Evolutionary conservation across 2,329 filamentous ascomycete species (phyloP).

Genomic region (Colletotrichum brevisporum): DNA sequence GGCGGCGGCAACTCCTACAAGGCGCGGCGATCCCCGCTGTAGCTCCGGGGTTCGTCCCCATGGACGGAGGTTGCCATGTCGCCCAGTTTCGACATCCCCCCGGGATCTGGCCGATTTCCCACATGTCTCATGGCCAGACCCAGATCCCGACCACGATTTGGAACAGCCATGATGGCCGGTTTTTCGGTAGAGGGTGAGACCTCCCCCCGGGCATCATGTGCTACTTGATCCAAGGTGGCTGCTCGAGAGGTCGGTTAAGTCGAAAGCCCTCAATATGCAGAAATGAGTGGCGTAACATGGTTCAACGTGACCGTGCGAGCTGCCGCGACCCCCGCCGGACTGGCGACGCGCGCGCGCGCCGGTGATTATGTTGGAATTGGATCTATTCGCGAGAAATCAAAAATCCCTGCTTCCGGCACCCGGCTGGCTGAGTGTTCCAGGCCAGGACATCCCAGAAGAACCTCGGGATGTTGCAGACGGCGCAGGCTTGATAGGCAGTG

Average conservation of each 20-base stretch:
- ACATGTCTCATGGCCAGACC: neutral
- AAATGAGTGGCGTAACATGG: constrained; percentile 30
- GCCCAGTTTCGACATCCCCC: neutral
- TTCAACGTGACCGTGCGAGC: constrained; percentile 15
- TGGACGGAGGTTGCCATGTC: neutral
- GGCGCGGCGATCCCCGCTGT: neutral
- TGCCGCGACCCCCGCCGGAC: constrained; percentile 8
- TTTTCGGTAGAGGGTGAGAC: neutral
- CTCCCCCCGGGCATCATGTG: neutral
- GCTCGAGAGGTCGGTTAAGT: constrained; percentile 1
- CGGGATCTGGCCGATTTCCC: constrained; percentile 5
- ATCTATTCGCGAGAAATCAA: neutral
- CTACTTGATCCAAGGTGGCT: constrained; percentile 6
- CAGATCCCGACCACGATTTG: neutral
- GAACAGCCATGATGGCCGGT: neutral
- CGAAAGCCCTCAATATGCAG: constrained; percentile 4
- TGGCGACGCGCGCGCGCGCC: neutral
- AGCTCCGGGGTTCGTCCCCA: neutral
- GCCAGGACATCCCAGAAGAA: constrained; percentile 1
- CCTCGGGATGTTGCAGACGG: constrained; percentile 10
- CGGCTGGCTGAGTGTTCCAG: neutral
- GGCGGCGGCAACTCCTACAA: neutral
- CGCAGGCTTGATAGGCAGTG: neutral
- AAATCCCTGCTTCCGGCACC: neutral
- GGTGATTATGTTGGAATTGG: neutral